Conservation (phyloP, 108 stramenopile genomes). For the Discostella stelligeroides region DNA sequence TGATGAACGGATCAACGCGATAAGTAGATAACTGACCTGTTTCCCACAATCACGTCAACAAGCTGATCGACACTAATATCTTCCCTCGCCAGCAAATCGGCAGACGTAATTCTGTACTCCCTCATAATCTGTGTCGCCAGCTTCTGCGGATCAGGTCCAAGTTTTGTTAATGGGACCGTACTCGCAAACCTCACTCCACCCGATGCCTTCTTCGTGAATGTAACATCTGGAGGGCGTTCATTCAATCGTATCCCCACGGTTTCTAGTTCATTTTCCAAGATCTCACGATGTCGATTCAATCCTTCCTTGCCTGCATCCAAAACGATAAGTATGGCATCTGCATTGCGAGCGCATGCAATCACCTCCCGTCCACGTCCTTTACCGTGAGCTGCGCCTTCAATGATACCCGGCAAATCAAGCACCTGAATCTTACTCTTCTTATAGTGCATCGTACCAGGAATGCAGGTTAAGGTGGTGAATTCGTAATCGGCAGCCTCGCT, state of each 20-base stretch:
- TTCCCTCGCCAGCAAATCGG: slow-evolving; percentile 94
- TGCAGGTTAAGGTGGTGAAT: slow-evolving; percentile 98
- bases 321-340: slow-evolving; percentile 97
- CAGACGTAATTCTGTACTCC: slow-evolving; percentile 94
- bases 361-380: slow-evolving; percentile 98
- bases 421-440: slow-evolving; percentile 96
- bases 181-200: slow-evolving; percentile 95
- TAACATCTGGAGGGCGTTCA: slow-evolving; percentile 89
- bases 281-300: slow-evolving; percentile 94
- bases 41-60: slow-evolving; percentile 97
- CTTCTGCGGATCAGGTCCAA: slow-evolving; percentile 94
- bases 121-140: slow-evolving; percentile 83
- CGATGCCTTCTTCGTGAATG: slow-evolving; percentile 84
- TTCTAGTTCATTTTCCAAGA: slow-evolving; percentile 96
- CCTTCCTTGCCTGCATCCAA: slow-evolving; percentile 98
- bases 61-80: slow-evolving; percentile 95
- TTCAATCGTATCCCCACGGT: slow-evolving; percentile 98
- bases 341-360: slow-evolving; percentile 95
- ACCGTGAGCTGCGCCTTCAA: slow-evolving; percentile 99
- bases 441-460: slow-evolving; percentile 94
- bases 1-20: background rate
- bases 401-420: slow-evolving; percentile 99
- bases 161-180: slow-evolving; percentile 87
- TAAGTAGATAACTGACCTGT: slow-evolving; percentile 49
- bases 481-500: slow-evolving; percentile 93